A percentile compares a stretch with the other conserved stretches of the same genome.
These are phyloP conservation scores for Nigrospora sphaerica DNA, from an alignment of 2,329 filamentous ascomycete species.

Conservation along the genomic window DNA sequence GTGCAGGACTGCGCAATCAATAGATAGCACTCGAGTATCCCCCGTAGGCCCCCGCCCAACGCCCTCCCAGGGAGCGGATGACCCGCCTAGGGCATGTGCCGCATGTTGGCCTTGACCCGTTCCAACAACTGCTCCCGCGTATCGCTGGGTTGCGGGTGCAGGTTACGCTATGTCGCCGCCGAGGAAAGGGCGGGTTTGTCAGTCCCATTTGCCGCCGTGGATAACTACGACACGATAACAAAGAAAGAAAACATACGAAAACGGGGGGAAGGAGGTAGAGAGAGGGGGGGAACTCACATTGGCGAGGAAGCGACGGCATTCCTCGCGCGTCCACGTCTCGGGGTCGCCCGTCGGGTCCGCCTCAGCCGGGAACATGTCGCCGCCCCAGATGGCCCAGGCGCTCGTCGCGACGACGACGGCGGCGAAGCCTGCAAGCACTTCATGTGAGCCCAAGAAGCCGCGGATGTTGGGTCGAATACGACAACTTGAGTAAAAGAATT, in stretches of 20 bases:
- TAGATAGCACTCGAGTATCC: too few species aligned
- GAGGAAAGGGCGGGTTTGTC: neutral
- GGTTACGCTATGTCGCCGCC: slow-evolving; percentile 43
- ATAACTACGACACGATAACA: neutral
- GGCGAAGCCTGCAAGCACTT: slow-evolving; percentile 67
- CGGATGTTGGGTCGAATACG: too few species aligned
- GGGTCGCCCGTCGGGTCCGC: slow-evolving; percentile 72
- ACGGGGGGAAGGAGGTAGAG: neutral
- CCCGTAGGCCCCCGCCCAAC: too few species aligned
- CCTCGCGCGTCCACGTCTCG: slow-evolving; percentile 66
- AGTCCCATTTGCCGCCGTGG: neutral
- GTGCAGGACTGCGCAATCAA: too few species aligned
- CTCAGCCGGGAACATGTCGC: slow-evolving; percentile 71
- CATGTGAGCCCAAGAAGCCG: too few species aligned
- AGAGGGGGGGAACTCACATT: slow-evolving; percentile 49
- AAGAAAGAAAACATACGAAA: neutral
- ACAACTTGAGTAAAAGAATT: neutral
- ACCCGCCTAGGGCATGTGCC: slow-evolving; percentile 7
- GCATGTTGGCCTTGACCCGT: slow-evolving; percentile 61
- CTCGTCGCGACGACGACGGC: slow-evolving; percentile 76
- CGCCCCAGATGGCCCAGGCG: slow-evolving; percentile 78
- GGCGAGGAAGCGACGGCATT: slow-evolving; percentile 74
- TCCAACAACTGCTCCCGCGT: slow-evolving; percentile 59
- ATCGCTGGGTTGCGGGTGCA: slow-evolving; percentile 52
- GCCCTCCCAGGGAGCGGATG: too few species aligned